Conservation (phyloP, 805 yeast genomes). For the Isabelozyma gotoi region DNA sequence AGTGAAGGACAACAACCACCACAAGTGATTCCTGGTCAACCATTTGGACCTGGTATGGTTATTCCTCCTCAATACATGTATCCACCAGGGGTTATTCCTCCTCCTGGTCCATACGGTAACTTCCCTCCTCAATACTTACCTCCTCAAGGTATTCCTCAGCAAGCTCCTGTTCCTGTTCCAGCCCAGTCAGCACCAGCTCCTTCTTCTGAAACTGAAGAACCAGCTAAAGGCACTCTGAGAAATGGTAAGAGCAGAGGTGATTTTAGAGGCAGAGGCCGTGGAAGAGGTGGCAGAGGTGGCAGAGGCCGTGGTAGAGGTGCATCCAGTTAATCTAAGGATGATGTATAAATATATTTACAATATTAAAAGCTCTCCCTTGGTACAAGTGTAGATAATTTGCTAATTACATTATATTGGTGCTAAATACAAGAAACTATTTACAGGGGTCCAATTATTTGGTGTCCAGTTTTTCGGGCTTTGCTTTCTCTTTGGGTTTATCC, state of each 20-base stretch:
- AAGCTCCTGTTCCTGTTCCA: constrained; percentile 27
- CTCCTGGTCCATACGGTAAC: not conserved
- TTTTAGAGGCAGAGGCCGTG: constrained; percentile 11
- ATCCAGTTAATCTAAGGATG: not conserved
- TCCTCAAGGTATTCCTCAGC: constrained; percentile 5
- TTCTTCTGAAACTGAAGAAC: constrained; percentile 23
- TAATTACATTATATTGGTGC: not conserved
- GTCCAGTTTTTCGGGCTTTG: not conserved
- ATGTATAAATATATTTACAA: no score
- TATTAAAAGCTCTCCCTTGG: no score
- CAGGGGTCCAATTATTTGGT: not conserved
- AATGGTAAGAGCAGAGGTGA: constrained; percentile 2
- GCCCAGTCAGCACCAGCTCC: constrained; percentile 40
- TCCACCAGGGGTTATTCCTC: constrained; percentile 4
- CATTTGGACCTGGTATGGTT: constrained; percentile 6
- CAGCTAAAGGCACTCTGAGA: constrained; percentile 1
- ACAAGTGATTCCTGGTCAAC: constrained; percentile 4
- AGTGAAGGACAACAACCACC: constrained; percentile 26
- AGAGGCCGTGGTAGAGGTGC: constrained; percentile 17
- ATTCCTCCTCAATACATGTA: constrained; percentile 2
- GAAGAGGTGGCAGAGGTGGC: constrained; percentile 13
- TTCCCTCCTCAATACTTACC: not conserved
- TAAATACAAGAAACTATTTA: not conserved
- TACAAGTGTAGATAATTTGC: no score
- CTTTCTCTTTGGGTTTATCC: constrained; percentile 11